These are phyloP conservation scores for Fusarium sp. DNA, from an alignment of 2,329 filamentous ascomycete genomes.

Conservation along the genomic window DNA sequence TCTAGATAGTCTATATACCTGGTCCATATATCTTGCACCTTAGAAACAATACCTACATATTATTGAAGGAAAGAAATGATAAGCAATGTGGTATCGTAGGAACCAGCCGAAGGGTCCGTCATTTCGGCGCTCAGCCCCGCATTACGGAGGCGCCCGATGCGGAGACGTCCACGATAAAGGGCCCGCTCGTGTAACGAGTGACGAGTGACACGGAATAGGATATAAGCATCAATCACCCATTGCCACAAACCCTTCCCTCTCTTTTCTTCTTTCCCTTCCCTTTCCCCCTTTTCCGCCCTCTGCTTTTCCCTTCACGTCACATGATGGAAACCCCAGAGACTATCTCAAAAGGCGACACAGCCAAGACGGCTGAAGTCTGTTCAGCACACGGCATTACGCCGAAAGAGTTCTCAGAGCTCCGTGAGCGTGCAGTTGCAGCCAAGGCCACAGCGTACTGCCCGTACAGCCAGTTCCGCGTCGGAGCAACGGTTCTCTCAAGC, in stretches of 20 bases:
- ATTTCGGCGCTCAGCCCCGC: slow-evolving; percentile 39
- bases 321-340: slow-evolving; percentile 38
- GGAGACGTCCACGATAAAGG: slow-evolving; percentile 37
- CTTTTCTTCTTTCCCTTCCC: not conserved
- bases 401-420: slow-evolving; percentile 72
- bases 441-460: slow-evolving; percentile 89
- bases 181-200: slow-evolving; percentile 22
- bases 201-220: slow-evolving; percentile 24
- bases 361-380: slow-evolving; percentile 43
- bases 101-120: slow-evolving; percentile 17
- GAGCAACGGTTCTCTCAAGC: slow-evolving; percentile 75
- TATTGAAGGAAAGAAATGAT: not conserved
- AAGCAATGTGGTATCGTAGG: not conserved
- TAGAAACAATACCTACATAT: not conserved
- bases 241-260: not conserved
- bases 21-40: not conserved
- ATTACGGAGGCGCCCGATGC: slow-evolving; percentile 38
- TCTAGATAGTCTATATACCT: not conserved
- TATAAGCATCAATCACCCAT: slow-evolving; percentile 15
- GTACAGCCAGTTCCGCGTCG: slow-evolving; percentile 92
- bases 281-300: not conserved
- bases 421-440: slow-evolving; percentile 71
- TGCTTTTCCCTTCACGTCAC: not conserved
- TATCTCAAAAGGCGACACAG: slow-evolving; percentile 42
- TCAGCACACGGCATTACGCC: slow-evolving; percentile 60